Base-by-base conservation (phyloP, 2,329 filamentous ascomycete genomes). In the Penicillium palitans region DNA sequence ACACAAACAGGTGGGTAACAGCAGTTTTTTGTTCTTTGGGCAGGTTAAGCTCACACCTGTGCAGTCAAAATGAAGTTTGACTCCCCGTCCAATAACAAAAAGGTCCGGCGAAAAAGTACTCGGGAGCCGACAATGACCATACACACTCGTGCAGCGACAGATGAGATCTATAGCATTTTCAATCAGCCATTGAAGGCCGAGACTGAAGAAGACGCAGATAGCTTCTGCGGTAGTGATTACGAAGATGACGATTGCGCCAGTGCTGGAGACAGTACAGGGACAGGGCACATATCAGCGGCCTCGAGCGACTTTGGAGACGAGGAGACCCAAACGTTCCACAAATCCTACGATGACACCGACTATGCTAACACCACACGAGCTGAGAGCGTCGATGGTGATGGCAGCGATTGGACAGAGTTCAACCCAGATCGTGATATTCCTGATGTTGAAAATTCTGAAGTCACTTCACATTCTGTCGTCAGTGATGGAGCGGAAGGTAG, bases 81-180 rank as follows among this genome's bases (percentile, higher is more conserved):
- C 69, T 97, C 93, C 2, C 93, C 93, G 0, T 90, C 90, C 0
- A 85, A 87, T n/a, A 85, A 87, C 17, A 87, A 87, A 4, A 98
- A 96, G 74, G 83, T 93, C 55, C 89, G 88, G 63, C 90, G 90
- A 74, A 95, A 90, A 73, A 87, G 87, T 52, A 82, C 82, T 12
- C 78, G 81, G 37, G 93, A 98, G 74, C 90, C 93, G n/a, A 99
- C 95, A 2, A 97, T 99, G 93, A 99, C 95, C 0, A 85, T 99
- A 64, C 92, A 98, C 71, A 99, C 95, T 13, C 90, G 86, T 67
- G 93, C 95, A 64, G 95, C 95, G 5, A 97, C 93, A 61, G 93
- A 98, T 67, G 95, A 99, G 67, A 97, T 99, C 52, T 98, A 98
- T 69, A 92, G 92, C 58, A 91, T 99, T 48, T 99, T 98, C 77